Evolutionary conservation across 139 green algal species (phyloP).

Genomic region (Coelastrella sp.): DNA sequence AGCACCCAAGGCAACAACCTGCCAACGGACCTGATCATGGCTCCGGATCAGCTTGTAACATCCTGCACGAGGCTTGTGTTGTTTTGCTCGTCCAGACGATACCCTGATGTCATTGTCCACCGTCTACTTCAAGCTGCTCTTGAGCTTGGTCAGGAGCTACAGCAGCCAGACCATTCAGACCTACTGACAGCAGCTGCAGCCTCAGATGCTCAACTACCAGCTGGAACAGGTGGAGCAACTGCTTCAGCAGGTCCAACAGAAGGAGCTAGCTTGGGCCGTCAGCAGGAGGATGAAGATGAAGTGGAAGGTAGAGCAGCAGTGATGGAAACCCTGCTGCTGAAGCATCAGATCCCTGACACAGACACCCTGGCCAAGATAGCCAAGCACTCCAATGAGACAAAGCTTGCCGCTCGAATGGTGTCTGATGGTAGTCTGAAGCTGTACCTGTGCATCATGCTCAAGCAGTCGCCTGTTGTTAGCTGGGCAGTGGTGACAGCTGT

Average conservation of each 20-base stretch:
- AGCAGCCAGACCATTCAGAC: constrained; percentile 24
- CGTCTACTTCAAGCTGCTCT: constrained; percentile 81
- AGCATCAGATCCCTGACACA: constrained; percentile 54
- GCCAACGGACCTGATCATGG: too few relatives aligned
- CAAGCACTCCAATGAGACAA: constrained; percentile 84
- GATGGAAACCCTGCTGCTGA: constrained; percentile 6
- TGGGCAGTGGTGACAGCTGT: constrained; percentile 72
- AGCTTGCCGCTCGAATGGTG: constrained; percentile 23
- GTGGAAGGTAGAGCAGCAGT: background rate
- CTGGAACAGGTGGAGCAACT: background rate
- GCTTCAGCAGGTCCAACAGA: background rate
- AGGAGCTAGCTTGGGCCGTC: background rate
- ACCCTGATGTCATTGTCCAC: constrained; percentile 95
- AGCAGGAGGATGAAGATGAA: background rate
- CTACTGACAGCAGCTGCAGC: constrained; percentile 1
- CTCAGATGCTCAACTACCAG: too few relatives aligned
- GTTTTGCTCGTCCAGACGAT: too few relatives aligned
- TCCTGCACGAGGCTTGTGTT: too few relatives aligned
- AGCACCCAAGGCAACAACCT: too few relatives aligned
- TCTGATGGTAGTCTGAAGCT: constrained; percentile 82
- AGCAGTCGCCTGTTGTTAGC: constrained; percentile 57
- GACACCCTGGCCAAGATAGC: constrained; percentile 57
- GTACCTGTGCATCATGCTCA: constrained; percentile 86
- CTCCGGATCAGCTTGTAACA: too few relatives aligned
- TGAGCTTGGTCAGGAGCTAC: constrained; percentile 50